A percentile compares a stretch with the other conserved stretches of the same genome.
Evolutionary conservation across 129 eudicot genomes (phyloP).

Genomic region (Lactuca sativa): DNA sequence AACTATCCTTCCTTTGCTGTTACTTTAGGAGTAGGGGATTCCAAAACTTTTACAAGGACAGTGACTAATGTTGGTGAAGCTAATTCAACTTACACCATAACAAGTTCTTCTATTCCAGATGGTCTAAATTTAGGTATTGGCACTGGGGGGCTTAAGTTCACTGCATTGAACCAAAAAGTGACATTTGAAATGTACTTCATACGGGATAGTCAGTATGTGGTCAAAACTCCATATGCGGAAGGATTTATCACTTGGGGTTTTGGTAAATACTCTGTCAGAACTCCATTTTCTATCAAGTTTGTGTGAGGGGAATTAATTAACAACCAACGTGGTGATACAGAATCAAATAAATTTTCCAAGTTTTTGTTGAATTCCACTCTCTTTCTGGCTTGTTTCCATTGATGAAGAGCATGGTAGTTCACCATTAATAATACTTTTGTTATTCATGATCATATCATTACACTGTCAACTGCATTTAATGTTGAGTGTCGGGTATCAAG

Average conservation of each 20-base stretch:
- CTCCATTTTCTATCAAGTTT: constrained; percentile 31
- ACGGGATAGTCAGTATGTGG: neutral
- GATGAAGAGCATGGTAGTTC: neutral
- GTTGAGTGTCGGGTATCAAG: neutral
- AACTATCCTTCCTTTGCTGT: constrained; percentile 44
- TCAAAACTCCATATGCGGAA: constrained; percentile 12
- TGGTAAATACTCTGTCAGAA: constrained; percentile 34
- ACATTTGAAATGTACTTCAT: constrained; percentile 14
- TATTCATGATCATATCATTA: neutral
- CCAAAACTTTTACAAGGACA: constrained; percentile 21
- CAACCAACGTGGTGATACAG: too few species aligned
- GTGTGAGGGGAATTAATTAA: constrained; percentile 3
- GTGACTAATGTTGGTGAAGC: constrained; percentile 37
- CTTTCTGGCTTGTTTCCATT: constrained; percentile 5
- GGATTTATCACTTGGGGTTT: constrained; percentile 32
- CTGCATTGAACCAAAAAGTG: constrained; percentile 18
- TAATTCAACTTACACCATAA: constrained; percentile 19
- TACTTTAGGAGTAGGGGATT: constrained; percentile 13
- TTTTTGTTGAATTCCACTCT: neutral
- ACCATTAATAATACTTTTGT: constrained; percentile 18
- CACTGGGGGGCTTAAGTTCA: constrained; percentile 14
- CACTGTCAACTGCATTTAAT: neutral
- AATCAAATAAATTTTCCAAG: neutral
- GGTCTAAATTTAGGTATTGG: constrained; percentile 20
- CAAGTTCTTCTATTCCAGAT: constrained; percentile 9